Evolutionary conservation across 176 grass and related monocot species (phyloP).

Genomic region (Ensete glaucum): DNA sequence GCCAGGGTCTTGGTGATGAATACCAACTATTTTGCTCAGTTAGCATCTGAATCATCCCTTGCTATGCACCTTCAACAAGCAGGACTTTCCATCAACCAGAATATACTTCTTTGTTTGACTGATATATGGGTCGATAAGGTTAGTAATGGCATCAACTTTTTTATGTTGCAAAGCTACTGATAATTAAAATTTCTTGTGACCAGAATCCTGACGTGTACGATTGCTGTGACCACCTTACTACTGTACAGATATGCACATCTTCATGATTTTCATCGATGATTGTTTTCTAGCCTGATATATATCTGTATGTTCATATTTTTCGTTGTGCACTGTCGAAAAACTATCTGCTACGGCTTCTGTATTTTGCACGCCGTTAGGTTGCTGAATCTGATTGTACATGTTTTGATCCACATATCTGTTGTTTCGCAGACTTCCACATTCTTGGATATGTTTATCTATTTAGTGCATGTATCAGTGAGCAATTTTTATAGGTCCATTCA

Average conservation of each 20-base stretch:
- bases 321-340: not conserved
- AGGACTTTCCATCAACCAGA: constrained; percentile 69
- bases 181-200: too few species aligned
- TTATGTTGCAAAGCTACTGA: not conserved
- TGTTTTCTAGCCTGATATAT: not conserved
- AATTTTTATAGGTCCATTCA: too few species aligned
- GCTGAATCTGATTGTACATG: not conserved
- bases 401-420: too few species aligned
- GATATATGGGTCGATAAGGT: constrained; percentile 97
- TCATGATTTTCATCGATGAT: not conserved
- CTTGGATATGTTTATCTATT: too few species aligned
- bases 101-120: constrained; percentile 74
- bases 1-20: constrained; percentile 93
- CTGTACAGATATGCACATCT: not conserved
- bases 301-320: not conserved
- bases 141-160: not conserved
- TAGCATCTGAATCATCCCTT: constrained; percentile 76
- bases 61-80: constrained; percentile 54
- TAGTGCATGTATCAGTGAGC: too few species aligned
- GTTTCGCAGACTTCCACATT: too few species aligned
- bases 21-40: constrained; percentile 78
- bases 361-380: not conserved
- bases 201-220: too few species aligned
- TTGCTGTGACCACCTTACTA: too few species aligned
- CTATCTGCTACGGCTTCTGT: not conserved